Evolutionary conservation across 2,329 filamentous ascomycete species (phyloP).

Genomic region (Cladobotryum mycophilum): DNA sequence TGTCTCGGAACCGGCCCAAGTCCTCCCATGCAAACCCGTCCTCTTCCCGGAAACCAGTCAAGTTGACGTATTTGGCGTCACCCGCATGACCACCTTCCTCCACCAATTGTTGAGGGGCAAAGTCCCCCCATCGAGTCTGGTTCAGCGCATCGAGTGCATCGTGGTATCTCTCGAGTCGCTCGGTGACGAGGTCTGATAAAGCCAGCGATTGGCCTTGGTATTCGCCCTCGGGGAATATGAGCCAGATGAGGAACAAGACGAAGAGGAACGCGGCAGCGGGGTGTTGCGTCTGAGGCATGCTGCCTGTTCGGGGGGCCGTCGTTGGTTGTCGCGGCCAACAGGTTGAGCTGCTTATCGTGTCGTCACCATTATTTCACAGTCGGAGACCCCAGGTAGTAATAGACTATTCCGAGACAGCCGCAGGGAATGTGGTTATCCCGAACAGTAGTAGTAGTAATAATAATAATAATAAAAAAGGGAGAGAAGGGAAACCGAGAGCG

Average conservation of each 20-base stretch:
- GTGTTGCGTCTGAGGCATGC: conserved; percentile 44
- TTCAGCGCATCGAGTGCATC: conserved; percentile 49
- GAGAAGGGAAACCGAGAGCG: no score
- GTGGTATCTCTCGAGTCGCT: conserved; percentile 46
- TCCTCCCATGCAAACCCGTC: conserved; percentile 77
- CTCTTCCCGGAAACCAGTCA: conserved; percentile 69
- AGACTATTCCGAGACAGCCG: no score
- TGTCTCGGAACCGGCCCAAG: conserved; percentile 58
- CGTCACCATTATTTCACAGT: not conserved
- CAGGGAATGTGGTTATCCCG: no score
- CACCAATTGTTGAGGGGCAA: conserved; percentile 36
- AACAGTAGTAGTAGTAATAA: no score
- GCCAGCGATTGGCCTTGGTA: conserved; percentile 27
- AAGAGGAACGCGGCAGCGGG: conserved; percentile 25
- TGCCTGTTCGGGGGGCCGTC: conserved; percentile 16
- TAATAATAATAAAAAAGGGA: no score
- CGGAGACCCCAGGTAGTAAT: no score
- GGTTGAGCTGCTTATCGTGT: not conserved
- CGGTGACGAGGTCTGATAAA: conserved; percentile 31
- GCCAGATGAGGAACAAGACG: conserved; percentile 33
- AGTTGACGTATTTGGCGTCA: conserved; percentile 49
- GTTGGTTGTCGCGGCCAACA: conserved; percentile 10
- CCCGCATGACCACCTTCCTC: conserved; percentile 19
- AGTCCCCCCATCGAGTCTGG: conserved; percentile 54
- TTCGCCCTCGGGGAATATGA: conserved; percentile 32